Conservation (phyloP, 164 flowering plant genomes). For the Tetracentron sinense region DNA sequence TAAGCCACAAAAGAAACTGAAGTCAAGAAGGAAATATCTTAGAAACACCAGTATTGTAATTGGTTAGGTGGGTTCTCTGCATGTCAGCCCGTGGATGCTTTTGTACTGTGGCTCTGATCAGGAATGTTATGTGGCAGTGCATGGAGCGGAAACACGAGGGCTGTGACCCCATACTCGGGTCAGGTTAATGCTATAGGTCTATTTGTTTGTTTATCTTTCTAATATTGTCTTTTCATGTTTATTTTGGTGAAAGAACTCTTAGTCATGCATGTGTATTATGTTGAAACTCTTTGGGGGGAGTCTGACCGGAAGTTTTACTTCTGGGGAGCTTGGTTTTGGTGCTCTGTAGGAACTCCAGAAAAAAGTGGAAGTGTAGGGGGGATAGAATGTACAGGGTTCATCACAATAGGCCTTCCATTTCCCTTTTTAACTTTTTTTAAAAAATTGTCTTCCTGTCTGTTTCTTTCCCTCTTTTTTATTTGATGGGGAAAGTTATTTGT, state of each 20-base stretch:
- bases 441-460: too few species aligned
- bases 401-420: not conserved
- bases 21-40: too few species aligned
- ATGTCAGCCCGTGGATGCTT: not conserved
- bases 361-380: slow-evolving; percentile 14
- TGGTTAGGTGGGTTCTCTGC: not conserved
- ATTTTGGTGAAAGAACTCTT: slow-evolving; percentile 4
- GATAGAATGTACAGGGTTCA: slow-evolving; percentile 22
- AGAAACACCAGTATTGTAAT: not conserved
- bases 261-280: slow-evolving; percentile 22
- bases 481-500: too few species aligned
- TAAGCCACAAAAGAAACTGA: too few species aligned
- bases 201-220: not conserved
- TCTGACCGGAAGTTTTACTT: slow-evolving; percentile 23
- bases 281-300: slow-evolving; percentile 13
- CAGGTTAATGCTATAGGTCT: not conserved
- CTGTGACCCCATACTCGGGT: not conserved
- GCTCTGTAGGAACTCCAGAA: slow-evolving; percentile 24
- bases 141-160: not conserved
- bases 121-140: not conserved
- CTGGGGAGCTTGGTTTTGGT: slow-evolving; percentile 34
- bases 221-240: not conserved
- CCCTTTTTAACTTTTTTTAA: not conserved
- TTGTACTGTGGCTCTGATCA: not conserved
- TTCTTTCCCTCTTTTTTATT: not conserved